phyloP scores from a whole-genome alignment of 768 basidiomycete species.

The Lentinula guzmanii region DNA sequence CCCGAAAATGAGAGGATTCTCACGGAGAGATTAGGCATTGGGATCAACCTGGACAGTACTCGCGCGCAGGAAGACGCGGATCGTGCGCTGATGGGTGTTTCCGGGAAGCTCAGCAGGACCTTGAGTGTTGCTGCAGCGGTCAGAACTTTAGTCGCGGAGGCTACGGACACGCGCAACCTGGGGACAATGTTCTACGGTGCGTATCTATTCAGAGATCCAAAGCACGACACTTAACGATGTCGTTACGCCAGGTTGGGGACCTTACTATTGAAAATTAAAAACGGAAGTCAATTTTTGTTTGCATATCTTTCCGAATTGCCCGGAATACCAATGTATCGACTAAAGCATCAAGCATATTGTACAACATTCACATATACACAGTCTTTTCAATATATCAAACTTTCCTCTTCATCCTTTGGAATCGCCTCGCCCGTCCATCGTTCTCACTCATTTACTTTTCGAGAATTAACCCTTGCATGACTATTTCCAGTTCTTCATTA shows the following conservation, averaged over 20 bases:
- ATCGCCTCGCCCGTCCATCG: background rate
- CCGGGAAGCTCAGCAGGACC: slow-evolving; percentile 75
- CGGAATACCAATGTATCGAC: background rate
- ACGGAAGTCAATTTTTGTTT: background rate
- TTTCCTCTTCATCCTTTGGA: background rate
- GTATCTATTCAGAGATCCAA: slow-evolving; percentile 13
- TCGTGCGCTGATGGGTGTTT: slow-evolving; percentile 75
- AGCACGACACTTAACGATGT: background rate
- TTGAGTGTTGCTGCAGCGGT: slow-evolving; percentile 92
- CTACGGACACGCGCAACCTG: slow-evolving; percentile 71
- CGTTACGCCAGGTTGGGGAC: slow-evolving; percentile 24
- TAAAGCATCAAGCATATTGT: background rate
- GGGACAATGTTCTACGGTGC: slow-evolving; percentile 73
- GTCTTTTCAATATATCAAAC: background rate
- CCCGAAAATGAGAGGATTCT: slow-evolving; percentile 11
- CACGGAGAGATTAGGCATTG: slow-evolving; percentile 36
- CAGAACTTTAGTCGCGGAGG: slow-evolving; percentile 87
- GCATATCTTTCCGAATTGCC: background rate
- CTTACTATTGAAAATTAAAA: slow-evolving; percentile 10
- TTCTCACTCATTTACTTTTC: background rate
- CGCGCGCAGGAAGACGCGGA: slow-evolving; percentile 84
- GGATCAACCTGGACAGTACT: slow-evolving; percentile 58
- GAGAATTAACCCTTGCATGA: background rate
- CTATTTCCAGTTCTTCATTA: background rate
- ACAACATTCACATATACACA: background rate